Evolutionary conservation across 345 rosid species (phyloP), one percentile per base, ranked within the genome.

Genomic region (Brassica juncea): DNA sequence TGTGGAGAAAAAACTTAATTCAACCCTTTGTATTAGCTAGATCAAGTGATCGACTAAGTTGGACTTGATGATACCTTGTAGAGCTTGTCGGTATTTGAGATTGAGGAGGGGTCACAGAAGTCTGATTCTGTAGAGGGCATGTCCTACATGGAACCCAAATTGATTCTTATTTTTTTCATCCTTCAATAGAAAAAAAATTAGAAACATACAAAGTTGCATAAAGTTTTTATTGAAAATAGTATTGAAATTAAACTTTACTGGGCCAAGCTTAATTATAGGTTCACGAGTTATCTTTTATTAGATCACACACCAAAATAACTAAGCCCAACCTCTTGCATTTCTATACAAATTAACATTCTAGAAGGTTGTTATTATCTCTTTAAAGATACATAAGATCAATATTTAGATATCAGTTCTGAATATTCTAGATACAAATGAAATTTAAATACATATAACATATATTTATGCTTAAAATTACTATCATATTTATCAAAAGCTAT

Each of bases 31-130:
- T 23, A 8, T 15, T n/a, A 1, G 14, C 15, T 60, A 61, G 35
- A 30, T 62, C 35, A 8, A 31, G 11, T 34, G 14, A 65, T 34
- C 47, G 16, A 66, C 31, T 37, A 19, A 4, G 30, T 37, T 34
- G 2, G 68, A 65, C 14, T n/a, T 59, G 31, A 25, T 59, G 63
- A 25, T 60, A 72, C 76, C 76, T 61, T 15, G 42, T 61, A 6
- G 19, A 62, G 27, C 10, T 74, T 10, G 35, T 52, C 0, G 54
- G 37, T 0, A 34, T 6, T 15, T 28, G 14, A 11, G 19, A 12
- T 28, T 7, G 11, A 65, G 55, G 11, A 65, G 55, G 2, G 0
- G 12, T 32, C 71, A 34, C 58, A 4, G 55, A 34, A 14, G 5
- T 54, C 59, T 16, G 59, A 55, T 55, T 55, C 32, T 28, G 65